These are phyloP conservation scores for Albophoma yamanashiensis DNA, from an alignment of 2,329 filamentous ascomycete genomes.

Conservation along the genomic window DNA sequence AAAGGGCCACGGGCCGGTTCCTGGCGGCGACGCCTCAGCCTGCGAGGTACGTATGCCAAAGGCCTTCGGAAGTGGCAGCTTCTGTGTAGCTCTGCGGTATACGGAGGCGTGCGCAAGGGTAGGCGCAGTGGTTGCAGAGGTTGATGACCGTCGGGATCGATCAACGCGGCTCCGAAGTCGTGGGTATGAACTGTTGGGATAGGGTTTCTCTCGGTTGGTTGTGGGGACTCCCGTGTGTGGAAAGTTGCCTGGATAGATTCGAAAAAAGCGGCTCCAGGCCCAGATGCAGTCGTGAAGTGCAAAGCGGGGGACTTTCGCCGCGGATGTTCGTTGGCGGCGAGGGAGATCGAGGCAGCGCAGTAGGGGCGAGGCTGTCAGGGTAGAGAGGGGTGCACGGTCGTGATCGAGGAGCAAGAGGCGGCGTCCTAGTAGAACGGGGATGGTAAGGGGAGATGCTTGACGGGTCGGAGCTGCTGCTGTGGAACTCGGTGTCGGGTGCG, in stretches of 20 bases:
- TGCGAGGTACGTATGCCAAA: not conserved
- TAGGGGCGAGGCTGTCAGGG: not conserved
- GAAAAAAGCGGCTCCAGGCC: not conserved
- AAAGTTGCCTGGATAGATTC: not conserved
- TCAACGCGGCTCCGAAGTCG: conserved; percentile 7
- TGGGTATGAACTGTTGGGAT: not conserved
- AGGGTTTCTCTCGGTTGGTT: not conserved
- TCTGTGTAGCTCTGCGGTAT: not conserved
- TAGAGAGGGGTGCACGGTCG: not conserved
- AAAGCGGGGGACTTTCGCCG: not conserved
- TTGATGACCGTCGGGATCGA: conserved; percentile 13
- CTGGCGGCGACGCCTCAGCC: conserved; percentile 7
- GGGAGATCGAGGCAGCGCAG: not conserved
- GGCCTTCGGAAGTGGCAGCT: not conserved
- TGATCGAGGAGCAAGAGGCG: not conserved
- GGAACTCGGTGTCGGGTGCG: not conserved
- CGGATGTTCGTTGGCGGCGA: not conserved
- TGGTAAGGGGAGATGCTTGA: not conserved
- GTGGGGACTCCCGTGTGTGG: not conserved
- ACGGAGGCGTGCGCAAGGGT: not conserved
- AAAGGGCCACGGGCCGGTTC: conserved; percentile 18
- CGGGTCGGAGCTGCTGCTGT: not conserved
- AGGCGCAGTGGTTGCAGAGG: not conserved
- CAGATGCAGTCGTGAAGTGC: not conserved
- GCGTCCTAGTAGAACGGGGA: not conserved